Evolutionary conservation across 1,284 basidiomycete genomes (phyloP), one percentile per base, ranked within the genome.

Genomic region (Tylopilus sp.): DNA sequence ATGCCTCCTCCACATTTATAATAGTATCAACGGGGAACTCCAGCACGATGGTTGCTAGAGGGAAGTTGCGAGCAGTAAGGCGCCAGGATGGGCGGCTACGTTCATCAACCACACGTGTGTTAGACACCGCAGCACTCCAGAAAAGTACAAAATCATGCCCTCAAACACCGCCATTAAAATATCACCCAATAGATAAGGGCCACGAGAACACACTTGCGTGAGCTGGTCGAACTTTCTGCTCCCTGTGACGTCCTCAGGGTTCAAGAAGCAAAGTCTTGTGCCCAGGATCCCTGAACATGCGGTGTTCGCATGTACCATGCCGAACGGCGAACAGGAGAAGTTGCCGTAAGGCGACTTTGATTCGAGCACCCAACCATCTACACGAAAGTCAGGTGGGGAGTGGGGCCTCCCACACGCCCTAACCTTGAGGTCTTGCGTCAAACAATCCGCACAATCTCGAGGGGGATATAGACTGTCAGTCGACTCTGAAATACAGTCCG

Each of bases 1-100:
- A 33, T 17, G 12, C 20, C 21, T 26, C 8, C 17, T 17, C 31
- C n/a, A 40, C 37, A 57, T 62, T 65, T 62, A 65, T 62, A 62
- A 20, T 17, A 6, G 9, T 14, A 20, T 39, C 31, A 26, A 26
- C n/a, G 39, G 8, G 38, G n/a, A 24, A 18, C 28, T n/a, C 33
- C 42, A 14, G 36, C 29, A 38, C 18, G 38, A 28, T 18, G 29
- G 26, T 12, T 21, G 15, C 21, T 6, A 24, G 21, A 3, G 21
- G 28, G 26, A n/a, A 40, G 17, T 33, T 8, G 18, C 30, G 46
- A 26, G 28, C 37, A 28, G 28, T 44, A 34, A 46, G 31, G 33
- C 47, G 41, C 26, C 26, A 24, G 20, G 26, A 31, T 52, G 50
- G 47, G 60, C 60, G 62, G 50, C 52, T 64, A 48, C 29, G 38